These are phyloP conservation scores for Bidens hawaiensis DNA, from an alignment of 140 eudicot species.

Conservation along the genomic window DNA sequence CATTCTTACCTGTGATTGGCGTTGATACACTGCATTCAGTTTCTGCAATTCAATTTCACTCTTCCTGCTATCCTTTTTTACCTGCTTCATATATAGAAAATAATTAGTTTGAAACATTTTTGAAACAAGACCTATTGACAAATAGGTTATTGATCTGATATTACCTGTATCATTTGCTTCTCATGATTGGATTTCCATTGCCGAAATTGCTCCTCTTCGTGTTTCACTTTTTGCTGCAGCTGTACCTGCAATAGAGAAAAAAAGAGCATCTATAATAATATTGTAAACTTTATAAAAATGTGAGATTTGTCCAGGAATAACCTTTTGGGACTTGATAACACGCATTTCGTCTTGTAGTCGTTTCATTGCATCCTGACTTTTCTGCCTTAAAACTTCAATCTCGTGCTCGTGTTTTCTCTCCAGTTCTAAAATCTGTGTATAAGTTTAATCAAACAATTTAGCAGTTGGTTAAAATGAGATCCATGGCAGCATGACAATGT, in stretches of 20 bases:
- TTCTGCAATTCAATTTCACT: constrained; percentile 86
- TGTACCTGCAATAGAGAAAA: constrained; percentile 47
- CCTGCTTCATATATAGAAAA: constrained; percentile 30
- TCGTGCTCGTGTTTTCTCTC: constrained; percentile 82
- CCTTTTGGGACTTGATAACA: constrained; percentile 86
- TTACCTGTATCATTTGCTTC: constrained; percentile 84
- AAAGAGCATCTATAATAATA: not conserved
- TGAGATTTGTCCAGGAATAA: constrained; percentile 8
- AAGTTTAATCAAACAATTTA: constrained; percentile 16
- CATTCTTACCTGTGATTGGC: constrained; percentile 65
- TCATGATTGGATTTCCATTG: constrained; percentile 80
- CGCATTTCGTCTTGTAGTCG: constrained; percentile 72
- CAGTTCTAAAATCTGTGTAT: constrained; percentile 60
- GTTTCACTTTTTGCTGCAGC: constrained; percentile 81
- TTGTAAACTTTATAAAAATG: not conserved
- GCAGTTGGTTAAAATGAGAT: constrained; percentile 7
- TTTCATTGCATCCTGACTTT: constrained; percentile 77
- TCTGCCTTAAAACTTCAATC: constrained; percentile 77
- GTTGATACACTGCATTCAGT: constrained; percentile 80
- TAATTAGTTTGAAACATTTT: constrained; percentile 15
- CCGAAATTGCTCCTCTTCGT: constrained; percentile 83
- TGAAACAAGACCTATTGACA: not conserved
- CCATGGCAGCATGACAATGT: constrained; percentile 18
- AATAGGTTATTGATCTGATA: not conserved
- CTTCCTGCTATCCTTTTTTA: constrained; percentile 80